These are phyloP conservation scores for Neurospora sp. DNA, from an alignment of 495 filamentous ascomycete species.

Conservation along the genomic window DNA sequence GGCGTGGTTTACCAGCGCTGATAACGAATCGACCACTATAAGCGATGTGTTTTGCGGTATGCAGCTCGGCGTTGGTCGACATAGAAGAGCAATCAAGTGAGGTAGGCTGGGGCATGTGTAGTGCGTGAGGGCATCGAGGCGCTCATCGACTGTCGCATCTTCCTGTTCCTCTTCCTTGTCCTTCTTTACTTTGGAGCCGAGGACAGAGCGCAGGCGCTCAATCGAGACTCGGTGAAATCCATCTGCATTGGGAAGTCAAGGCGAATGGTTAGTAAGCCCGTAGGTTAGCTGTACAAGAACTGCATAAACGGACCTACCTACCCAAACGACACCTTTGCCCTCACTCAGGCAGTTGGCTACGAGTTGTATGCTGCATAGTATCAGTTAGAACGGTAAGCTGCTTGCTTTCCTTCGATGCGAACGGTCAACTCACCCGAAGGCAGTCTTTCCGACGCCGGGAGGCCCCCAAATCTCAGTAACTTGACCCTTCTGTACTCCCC, in stretches of 20 bases:
- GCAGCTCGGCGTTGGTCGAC: slow-evolving; percentile 48
- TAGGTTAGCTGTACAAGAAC: slow-evolving; percentile 2
- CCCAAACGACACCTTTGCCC: slow-evolving; percentile 66
- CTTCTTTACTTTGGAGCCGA: neutral
- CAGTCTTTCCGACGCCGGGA: slow-evolving; percentile 78
- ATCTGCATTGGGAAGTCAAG: slow-evolving; percentile 16
- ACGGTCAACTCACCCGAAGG: slow-evolving; percentile 50
- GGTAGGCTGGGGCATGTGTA: slow-evolving; percentile 47
- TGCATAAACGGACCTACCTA: slow-evolving; percentile 63
- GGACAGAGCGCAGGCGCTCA: slow-evolving; percentile 14
- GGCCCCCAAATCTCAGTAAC: slow-evolving; percentile 87
- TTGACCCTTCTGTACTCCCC: slow-evolving; percentile 62
- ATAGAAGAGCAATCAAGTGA: slow-evolving; percentile 65
- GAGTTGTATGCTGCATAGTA: slow-evolving; percentile 49
- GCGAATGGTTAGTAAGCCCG: neutral
- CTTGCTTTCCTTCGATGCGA: neutral
- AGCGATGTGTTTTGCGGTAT: slow-evolving; percentile 50
- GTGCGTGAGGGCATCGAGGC: slow-evolving; percentile 15
- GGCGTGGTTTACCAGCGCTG: slow-evolving; percentile 60
- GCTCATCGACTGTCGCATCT: neutral
- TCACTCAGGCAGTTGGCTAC: slow-evolving; percentile 51
- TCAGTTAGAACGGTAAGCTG: neutral
- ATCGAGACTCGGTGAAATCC: slow-evolving; percentile 22
- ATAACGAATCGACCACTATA: slow-evolving; percentile 68
- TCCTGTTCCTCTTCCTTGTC: neutral